phyloP scores from a whole-genome alignment of 352 stramenopile species.

The Peronosclerospora sorghi region DNA sequence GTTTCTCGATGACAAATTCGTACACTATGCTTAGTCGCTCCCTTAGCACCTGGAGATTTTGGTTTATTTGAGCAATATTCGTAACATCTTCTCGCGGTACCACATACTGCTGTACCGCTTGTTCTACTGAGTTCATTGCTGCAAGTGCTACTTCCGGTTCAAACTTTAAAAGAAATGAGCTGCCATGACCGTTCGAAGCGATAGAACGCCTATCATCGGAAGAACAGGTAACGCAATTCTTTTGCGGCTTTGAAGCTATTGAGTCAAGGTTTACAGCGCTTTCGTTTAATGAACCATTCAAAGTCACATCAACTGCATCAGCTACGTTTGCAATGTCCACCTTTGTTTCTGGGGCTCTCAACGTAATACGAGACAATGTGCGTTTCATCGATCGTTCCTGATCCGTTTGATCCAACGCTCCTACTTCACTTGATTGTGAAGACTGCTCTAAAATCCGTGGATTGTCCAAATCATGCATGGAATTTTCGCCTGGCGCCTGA shows the following conservation, averaged over 20 bases:
- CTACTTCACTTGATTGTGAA: too few species aligned
- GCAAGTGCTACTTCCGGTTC: conserved; percentile 39
- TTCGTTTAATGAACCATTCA: conserved; percentile 9
- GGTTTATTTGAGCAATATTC: conserved; percentile 24
- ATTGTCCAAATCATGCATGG: conserved; percentile 5
- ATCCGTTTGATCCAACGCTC: too few species aligned
- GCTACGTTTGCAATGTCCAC: conserved; percentile 23
- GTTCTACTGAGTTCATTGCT: conserved; percentile 53
- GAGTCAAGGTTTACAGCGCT: conserved; percentile 6
- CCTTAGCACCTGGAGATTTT: conserved; percentile 47
- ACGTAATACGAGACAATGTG: conserved; percentile 23
- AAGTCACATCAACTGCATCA: conserved; percentile 22
- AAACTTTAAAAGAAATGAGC: conserved; percentile 46
- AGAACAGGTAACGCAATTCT: conserved; percentile 13
- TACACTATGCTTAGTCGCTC: conserved; percentile 60
- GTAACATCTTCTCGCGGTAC: conserved; percentile 19
- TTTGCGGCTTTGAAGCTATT: conserved; percentile 13
- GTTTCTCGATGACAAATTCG: conserved; percentile 56
- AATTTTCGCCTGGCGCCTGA: conserved; percentile 9
- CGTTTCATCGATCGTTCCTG: conserved; percentile 3
- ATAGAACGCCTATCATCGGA: conserved; percentile 44
- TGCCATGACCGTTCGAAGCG: conserved; percentile 22
- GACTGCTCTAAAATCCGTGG: too few species aligned
- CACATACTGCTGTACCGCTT: conserved; percentile 42
- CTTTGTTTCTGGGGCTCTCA: conserved; percentile 22